A percentile compares a stretch with the other conserved stretches of the same genome.
These are phyloP conservation scores for Scheffersomyces coipomensis DNA, from an alignment of 805 yeast species.

Conservation along the genomic window DNA sequence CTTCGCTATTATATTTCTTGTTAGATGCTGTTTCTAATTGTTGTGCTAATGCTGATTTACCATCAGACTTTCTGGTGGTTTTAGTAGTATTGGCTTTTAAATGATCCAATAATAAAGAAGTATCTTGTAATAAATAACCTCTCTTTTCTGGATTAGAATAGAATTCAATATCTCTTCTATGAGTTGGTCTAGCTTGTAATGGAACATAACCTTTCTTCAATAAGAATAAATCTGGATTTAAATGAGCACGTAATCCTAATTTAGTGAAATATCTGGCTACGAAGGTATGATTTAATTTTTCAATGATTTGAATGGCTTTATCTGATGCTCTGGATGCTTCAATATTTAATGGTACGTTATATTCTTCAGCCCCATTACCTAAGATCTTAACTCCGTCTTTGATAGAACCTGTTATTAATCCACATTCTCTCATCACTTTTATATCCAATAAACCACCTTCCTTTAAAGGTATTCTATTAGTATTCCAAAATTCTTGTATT, in stretches of 20 bases:
- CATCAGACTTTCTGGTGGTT: constrained; percentile 18
- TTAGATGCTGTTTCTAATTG: constrained; percentile 33
- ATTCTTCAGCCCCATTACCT: constrained; percentile 57
- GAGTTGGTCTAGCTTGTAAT: constrained; percentile 79
- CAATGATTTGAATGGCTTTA: constrained; percentile 72
- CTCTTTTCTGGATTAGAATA: constrained; percentile 70
- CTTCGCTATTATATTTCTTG: constrained; percentile 11
- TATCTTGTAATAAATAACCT: constrained; percentile 64
- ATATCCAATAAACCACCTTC: constrained; percentile 70
- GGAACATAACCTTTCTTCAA: constrained; percentile 78
- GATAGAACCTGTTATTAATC: constrained; percentile 69
- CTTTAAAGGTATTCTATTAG: constrained; percentile 58
- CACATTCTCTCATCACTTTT: constrained; percentile 70
- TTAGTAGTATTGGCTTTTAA: constrained; percentile 16
- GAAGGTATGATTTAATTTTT: constrained; percentile 68
- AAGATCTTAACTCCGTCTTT: constrained; percentile 81
- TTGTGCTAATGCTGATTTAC: constrained; percentile 34
- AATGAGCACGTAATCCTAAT: constrained; percentile 70
- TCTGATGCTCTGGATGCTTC: constrained; percentile 82
- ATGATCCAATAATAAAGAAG: constrained; percentile 37
- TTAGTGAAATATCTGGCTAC: constrained; percentile 65
- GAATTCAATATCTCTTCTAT: constrained; percentile 73
- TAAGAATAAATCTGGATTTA: constrained; percentile 69
- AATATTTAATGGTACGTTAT: constrained; percentile 62
- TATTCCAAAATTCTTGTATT: constrained; percentile 68